phyloP scores from a whole-genome alignment of 305 asterid species.

The Fraxinus albicans region DNA sequence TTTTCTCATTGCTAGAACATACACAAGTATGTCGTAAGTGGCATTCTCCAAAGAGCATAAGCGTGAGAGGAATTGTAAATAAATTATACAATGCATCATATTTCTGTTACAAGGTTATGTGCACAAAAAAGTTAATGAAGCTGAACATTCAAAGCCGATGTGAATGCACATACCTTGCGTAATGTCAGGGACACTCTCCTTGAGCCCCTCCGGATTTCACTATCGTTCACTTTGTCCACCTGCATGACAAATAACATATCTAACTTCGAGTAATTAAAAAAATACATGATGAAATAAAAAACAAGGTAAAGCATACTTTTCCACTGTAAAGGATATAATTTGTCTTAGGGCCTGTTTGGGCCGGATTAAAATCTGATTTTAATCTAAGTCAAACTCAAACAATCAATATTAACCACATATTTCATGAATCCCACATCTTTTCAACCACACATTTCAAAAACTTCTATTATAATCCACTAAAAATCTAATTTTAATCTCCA shows the following conservation, averaged over 20 bases:
- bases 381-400: too few species aligned
- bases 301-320: not conserved
- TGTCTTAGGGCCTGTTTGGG: not conserved
- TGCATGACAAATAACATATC: conserved; percentile 27
- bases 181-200: conserved; percentile 93
- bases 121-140: not conserved
- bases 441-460: too few species aligned
- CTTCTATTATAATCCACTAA: too few species aligned
- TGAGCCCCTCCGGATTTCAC: conserved; percentile 59
- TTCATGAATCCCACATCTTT: too few species aligned
- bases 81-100: not conserved
- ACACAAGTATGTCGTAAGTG: not conserved
- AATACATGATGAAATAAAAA: not conserved
- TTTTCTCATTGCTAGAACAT: not conserved
- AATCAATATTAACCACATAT: too few species aligned
- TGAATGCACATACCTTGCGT: conserved; percentile 60
- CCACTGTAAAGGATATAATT: not conserved
- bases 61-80: not conserved
- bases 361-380: too few species aligned
- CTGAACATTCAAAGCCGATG: not conserved
- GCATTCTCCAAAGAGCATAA: not conserved
- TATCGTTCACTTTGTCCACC: conserved; percentile 81
- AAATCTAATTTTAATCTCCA: too few species aligned
- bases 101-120: not conserved
- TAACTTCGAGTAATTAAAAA: not conserved